Evolutionary conservation across 2,329 filamentous ascomycete species (phyloP).

Genomic region (Sporothrix protearum): DNA sequence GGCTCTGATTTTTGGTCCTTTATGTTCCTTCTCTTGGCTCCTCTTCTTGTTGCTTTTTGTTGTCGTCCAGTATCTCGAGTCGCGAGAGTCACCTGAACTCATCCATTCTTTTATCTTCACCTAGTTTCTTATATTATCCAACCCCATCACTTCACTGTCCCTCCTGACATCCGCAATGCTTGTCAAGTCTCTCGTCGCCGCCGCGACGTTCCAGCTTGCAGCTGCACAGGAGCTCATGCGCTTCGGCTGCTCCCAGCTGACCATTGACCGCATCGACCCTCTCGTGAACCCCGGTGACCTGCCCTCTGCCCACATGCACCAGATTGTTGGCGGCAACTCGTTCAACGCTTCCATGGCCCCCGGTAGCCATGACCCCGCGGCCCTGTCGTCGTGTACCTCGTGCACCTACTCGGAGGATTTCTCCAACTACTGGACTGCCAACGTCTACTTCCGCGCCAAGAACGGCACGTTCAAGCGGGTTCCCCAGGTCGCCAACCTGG

Average conservation of each 20-base stretch:
- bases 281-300: slow-evolving; percentile 38
- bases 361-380: slow-evolving; percentile 23
- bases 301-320: slow-evolving; percentile 39
- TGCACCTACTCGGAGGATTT: slow-evolving; percentile 37
- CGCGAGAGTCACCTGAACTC: not conserved
- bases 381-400: slow-evolving; percentile 30
- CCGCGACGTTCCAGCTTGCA: slow-evolving; percentile 30
- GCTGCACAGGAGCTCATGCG: slow-evolving; percentile 37
- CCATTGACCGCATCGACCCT: slow-evolving; percentile 31
- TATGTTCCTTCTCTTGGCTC: not conserved
- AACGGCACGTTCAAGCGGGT: slow-evolving; percentile 40
- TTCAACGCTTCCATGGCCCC: slow-evolving; percentile 40
- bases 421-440: slow-evolving; percentile 38
- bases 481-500: slow-evolving; percentile 44
- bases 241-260: slow-evolving; percentile 32
- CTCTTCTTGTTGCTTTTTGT: not conserved
- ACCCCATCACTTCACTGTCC: not conserved
- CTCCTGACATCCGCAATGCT: slow-evolving; percentile 30
- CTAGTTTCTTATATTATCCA: not conserved
- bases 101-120: not conserved
- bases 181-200: slow-evolving; percentile 32
- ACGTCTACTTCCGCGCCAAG: slow-evolving; percentile 32
- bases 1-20: not conserved
- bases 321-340: slow-evolving; percentile 41
- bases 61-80: not conserved